These are phyloP conservation scores for Epichloe gansuensis DNA, from an alignment of 2,329 filamentous ascomycete genomes.

Conservation along the genomic window DNA sequence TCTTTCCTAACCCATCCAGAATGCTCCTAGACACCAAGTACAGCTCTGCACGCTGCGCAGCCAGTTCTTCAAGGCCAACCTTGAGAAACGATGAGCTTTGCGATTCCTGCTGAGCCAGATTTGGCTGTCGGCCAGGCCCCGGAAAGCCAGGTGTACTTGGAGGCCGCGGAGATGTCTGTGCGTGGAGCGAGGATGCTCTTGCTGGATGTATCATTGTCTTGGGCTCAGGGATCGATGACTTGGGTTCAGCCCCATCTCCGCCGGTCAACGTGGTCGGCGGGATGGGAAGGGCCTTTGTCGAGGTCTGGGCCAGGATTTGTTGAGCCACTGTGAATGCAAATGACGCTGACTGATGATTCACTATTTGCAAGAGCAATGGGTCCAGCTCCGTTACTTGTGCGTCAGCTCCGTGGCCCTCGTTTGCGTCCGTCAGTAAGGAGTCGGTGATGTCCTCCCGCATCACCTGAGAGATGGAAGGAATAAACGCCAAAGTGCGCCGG, in stretches of 20 bases:
- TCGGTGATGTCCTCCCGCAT: constrained; percentile 63
- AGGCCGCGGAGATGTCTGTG: constrained; percentile 25
- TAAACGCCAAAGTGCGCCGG: constrained; percentile 69
- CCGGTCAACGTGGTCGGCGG: constrained; percentile 43
- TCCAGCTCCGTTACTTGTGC: constrained; percentile 14
- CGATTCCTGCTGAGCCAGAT: constrained; percentile 26
- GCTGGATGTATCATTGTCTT: constrained; percentile 62
- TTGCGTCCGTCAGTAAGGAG: constrained; percentile 39
- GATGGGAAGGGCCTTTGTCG: constrained; percentile 55
- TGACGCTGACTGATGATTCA: constrained; percentile 65
- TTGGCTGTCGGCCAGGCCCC: constrained; percentile 28
- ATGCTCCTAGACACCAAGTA: constrained; percentile 69
- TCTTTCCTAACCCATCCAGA: constrained; percentile 60
- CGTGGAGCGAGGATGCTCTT: constrained; percentile 47
- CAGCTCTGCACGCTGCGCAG: constrained; percentile 71
- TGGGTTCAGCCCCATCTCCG: constrained; percentile 42
- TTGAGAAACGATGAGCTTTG: constrained; percentile 40
- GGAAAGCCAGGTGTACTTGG: constrained; percentile 43
- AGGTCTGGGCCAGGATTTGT: constrained; percentile 65
- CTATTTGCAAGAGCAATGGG: constrained; percentile 35
- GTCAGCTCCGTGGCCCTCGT: constrained; percentile 23
- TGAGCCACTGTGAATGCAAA: constrained; percentile 68
- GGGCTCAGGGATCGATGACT: constrained; percentile 50
- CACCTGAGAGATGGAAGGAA: constrained; percentile 66
- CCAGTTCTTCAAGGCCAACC: constrained; percentile 65